Percentiles rank a stretch among this genome's conserved stretches.
Evolutionary conservation across 106 monocot species (phyloP).

Genomic region (Narthecium ossifragum): DNA sequence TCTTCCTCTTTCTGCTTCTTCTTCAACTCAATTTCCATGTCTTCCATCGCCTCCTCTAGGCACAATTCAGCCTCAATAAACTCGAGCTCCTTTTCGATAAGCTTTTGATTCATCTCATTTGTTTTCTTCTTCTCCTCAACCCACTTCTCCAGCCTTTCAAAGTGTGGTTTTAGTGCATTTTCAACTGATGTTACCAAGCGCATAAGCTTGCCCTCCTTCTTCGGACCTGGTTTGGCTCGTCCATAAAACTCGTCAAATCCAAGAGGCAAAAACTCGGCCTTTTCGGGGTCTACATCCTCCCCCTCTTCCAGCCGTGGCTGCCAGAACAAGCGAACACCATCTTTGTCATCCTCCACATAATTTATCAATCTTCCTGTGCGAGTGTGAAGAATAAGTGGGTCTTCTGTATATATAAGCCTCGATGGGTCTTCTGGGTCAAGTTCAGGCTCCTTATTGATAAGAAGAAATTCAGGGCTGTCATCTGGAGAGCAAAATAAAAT

Average conservation of each 20-base stretch:
- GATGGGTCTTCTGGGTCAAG: constrained; percentile 76
- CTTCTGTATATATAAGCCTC: constrained; percentile 66
- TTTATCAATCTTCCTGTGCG: constrained; percentile 71
- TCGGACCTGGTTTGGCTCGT: constrained; percentile 8
- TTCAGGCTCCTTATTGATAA: constrained; percentile 83
- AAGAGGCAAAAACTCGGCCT: constrained; percentile 64
- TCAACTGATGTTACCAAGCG: constrained; percentile 27
- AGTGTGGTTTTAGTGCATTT: constrained; percentile 36
- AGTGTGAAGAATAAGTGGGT: constrained; percentile 71
- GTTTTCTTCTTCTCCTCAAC: constrained; percentile 55
- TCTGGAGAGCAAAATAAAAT: constrained; percentile 24
- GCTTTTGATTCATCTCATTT: constrained; percentile 51
- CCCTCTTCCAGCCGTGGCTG: constrained; percentile 65
- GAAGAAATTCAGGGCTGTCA: constrained; percentile 73
- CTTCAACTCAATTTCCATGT: constrained; percentile 55
- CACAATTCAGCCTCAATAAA: constrained; percentile 69
- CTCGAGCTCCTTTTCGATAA: constrained; percentile 59
- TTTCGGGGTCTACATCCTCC: constrained; percentile 61
- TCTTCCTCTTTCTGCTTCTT: constrained; percentile 77
- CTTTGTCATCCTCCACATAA: constrained; percentile 68
- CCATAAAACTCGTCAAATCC: constrained; percentile 75
- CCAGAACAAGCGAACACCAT: constrained; percentile 81
- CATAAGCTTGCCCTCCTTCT: constrained; percentile 33
- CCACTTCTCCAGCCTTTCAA: constrained; percentile 56
- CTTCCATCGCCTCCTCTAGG: constrained; percentile 70